phyloP scores from a whole-genome alignment of 345 rosid genomes.

The Physaria fendleri region DNA sequence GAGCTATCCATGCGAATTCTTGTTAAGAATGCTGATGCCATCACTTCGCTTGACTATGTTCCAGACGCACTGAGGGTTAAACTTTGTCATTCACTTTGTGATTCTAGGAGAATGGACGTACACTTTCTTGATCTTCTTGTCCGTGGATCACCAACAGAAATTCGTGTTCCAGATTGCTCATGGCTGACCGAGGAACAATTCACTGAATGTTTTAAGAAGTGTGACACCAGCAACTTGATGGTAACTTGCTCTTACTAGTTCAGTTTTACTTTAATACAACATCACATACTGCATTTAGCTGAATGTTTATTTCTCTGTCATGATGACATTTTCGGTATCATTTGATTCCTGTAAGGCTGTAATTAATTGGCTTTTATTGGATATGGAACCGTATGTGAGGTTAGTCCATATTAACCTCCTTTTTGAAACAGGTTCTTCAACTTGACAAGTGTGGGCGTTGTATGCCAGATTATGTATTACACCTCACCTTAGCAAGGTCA shows the following conservation, averaged over 20 bases:
- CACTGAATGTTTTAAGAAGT: slow-evolving; percentile 38
- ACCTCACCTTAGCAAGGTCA: slow-evolving; percentile 48
- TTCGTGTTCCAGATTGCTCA: slow-evolving; percentile 69
- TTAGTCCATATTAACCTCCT: not conserved
- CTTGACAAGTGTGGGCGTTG: slow-evolving; percentile 83
- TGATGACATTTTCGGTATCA: not conserved
- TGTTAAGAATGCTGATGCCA: slow-evolving; percentile 69
- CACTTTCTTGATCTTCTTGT: slow-evolving; percentile 52
- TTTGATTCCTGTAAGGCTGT: not conserved
- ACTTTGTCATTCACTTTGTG: slow-evolving; percentile 63
- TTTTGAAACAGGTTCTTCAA: slow-evolving; percentile 66
- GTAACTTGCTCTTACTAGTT: slow-evolving; percentile 34
- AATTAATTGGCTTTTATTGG: not conserved
- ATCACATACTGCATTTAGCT: not conserved
- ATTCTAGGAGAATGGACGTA: slow-evolving; percentile 52
- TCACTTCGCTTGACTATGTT: slow-evolving; percentile 66
- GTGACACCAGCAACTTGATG: slow-evolving; percentile 61
- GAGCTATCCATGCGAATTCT: slow-evolving; percentile 50
- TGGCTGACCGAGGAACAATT: slow-evolving; percentile 84
- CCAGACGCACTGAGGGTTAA: slow-evolving; percentile 67
- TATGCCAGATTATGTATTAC: slow-evolving; percentile 56
- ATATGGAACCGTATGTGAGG: not conserved
- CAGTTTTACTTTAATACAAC: not conserved
- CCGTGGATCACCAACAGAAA: slow-evolving; percentile 60
- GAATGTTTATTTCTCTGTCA: not conserved